Conservation (phyloP, 2,329 filamentous ascomycete species). For the Hyphodiscus sp. region DNA sequence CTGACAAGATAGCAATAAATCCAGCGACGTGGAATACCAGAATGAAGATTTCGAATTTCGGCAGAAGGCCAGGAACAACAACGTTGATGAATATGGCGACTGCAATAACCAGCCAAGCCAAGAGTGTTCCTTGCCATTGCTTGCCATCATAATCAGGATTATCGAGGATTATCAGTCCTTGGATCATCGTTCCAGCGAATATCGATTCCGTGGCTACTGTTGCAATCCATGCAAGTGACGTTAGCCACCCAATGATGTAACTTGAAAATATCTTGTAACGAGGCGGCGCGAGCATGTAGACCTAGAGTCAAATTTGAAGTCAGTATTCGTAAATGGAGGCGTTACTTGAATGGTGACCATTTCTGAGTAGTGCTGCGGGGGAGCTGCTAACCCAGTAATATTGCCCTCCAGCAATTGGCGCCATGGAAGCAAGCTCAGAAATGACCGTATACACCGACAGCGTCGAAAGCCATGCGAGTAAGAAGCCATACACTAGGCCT, state of each 20-base stretch:
- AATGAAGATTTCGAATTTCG: constrained; percentile 36
- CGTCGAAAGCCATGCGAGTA: constrained; percentile 42
- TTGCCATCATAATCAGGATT: constrained; percentile 29
- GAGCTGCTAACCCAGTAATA: constrained; percentile 43
- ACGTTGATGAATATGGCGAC: constrained; percentile 38
- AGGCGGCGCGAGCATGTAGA: constrained; percentile 45
- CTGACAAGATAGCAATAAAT: constrained; percentile 36
- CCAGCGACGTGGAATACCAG: constrained; percentile 37
- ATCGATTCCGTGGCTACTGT: constrained; percentile 59
- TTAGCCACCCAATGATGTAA: constrained; percentile 46
- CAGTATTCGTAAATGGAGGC: not conserved
- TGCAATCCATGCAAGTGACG: constrained; percentile 67
- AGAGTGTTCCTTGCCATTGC: constrained; percentile 36
- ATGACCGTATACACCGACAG: constrained; percentile 37
- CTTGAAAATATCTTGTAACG: constrained; percentile 46
- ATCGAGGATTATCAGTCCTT: constrained; percentile 34
- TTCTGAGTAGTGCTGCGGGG: not conserved
- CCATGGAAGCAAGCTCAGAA: constrained; percentile 38
- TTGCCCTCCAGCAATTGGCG: constrained; percentile 42
- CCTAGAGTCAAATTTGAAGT: not conserved
- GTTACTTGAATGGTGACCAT: not conserved
- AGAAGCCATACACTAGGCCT: constrained; percentile 46
- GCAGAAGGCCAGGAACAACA: constrained; percentile 31
- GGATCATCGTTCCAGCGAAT: constrained; percentile 44
- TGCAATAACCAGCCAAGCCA: constrained; percentile 34